Base-by-base conservation (phyloP, 805 yeast species). In the Suhomyces pyralidae region DNA sequence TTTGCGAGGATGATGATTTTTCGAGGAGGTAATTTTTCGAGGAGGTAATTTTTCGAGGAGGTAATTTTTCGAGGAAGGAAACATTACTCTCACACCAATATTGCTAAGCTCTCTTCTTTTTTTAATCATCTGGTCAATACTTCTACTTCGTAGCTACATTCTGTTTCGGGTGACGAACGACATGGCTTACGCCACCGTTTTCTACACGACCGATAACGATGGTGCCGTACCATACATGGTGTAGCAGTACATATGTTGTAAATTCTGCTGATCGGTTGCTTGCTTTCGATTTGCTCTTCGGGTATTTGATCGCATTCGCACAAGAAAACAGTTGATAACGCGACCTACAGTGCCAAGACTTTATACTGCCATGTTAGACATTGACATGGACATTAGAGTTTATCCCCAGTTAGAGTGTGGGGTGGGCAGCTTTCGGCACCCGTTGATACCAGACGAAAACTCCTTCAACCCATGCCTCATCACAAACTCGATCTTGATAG, bases 401-500 rank as follows among this genome's bases (percentile, higher is more conserved):
- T 51, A 53, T 44, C 54, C 56, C 8, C 47, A 22, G 9, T 15
- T 52, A 5, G 44, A 44, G 7, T 62, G 67, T 50, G 65, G 66
- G 1, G 22, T 45, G 7, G 26, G 26, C 15, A 58, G 62, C 15
- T 40, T 64, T 1, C 51, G 51, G 14, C 49, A 48, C 32, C 68
- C 68, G 8, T 60, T 69, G 48, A 64, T 61, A 2, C 62, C 67
- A 3, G 51, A 60, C 19, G 69, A 60, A 15, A 70, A 70, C 51
- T 70, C 76, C 0, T 69, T 70, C 57, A 69, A 69, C 45, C 76
- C 75, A 7, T 69, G 73, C 52, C 70, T 70, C 48, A 20, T 70
- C 14, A 50, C 63, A 3, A 54, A 52, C 40, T 3, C 58, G 12
- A 44, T 57, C 17, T 49, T 54, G 2, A 42, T 57, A 4, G 49